A percentile compares a stretch with the other conserved stretches of the same genome.
Conservation (phyloP, 2,329 filamentous ascomycete species). For the Sporothrix pallida region DNA sequence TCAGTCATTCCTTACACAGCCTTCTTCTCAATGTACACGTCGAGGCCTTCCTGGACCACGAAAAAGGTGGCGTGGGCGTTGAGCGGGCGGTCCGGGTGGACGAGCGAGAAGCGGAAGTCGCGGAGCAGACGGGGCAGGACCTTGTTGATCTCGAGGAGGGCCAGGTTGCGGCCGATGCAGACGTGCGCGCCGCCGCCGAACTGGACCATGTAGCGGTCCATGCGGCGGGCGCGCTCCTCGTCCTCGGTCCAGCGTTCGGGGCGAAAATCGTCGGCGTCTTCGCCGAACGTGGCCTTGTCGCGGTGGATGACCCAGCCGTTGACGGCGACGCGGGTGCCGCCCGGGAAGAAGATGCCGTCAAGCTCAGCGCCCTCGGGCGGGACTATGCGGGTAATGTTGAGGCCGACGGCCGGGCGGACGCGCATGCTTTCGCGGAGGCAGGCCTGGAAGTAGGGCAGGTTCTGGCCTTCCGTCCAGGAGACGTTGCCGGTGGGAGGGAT, state of each 20-base stretch:
- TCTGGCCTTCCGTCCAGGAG: slow-evolving; percentile 55
- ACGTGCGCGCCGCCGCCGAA: slow-evolving; percentile 62
- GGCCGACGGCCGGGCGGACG: slow-evolving; percentile 60
- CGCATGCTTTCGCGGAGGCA: slow-evolving; percentile 63
- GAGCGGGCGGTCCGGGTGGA: slow-evolving; percentile 56
- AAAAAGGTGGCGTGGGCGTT: slow-evolving; percentile 64
- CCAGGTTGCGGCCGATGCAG: slow-evolving; percentile 62
- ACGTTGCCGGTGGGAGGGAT: slow-evolving; percentile 52
- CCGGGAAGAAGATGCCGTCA: slow-evolving; percentile 58
- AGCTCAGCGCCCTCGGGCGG: slow-evolving; percentile 59
- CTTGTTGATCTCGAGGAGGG: slow-evolving; percentile 65
- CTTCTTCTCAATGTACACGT: slow-evolving; percentile 55
- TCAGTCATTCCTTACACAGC: neutral
- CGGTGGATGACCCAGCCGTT: slow-evolving; percentile 62
- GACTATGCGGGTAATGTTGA: slow-evolving; percentile 59
- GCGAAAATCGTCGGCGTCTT: slow-evolving; percentile 57
- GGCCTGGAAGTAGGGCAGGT: slow-evolving; percentile 61
- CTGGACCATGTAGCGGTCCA: slow-evolving; percentile 64
- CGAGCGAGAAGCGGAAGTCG: slow-evolving; percentile 60
- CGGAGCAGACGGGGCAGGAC: slow-evolving; percentile 59
- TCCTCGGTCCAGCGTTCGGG: slow-evolving; percentile 62
- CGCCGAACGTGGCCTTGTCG: slow-evolving; percentile 55
- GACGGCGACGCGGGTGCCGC: slow-evolving; percentile 58
- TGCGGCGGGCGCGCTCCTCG: slow-evolving; percentile 51
- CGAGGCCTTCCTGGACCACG: slow-evolving; percentile 62